phyloP scores from a whole-genome alignment of 495 filamentous ascomycete species.

The Xylaria grammica region DNA sequence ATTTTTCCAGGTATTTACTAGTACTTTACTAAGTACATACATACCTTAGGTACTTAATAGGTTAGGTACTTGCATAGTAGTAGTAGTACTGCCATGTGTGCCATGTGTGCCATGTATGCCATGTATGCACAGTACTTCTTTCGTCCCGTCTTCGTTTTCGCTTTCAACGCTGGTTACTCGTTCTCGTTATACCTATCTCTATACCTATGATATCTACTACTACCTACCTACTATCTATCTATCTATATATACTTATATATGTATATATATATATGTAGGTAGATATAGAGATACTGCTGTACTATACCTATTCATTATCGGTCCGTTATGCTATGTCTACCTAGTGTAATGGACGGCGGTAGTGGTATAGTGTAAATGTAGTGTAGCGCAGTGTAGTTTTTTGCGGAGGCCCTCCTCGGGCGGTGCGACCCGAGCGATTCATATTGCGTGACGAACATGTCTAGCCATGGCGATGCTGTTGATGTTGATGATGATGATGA shows the following conservation, averaged over 20 bases:
- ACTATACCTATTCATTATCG: background rate
- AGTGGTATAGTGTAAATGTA: no score
- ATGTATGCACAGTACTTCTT: background rate
- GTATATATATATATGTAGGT: background rate
- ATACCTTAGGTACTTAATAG: no score
- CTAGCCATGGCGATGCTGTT: background rate
- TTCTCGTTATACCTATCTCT: background rate
- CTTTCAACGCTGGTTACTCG: background rate
- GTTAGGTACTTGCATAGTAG: no score
- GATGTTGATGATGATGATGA: background rate
- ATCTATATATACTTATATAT: background rate
- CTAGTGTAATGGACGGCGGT: no score
- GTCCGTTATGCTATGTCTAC: no score
- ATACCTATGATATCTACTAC: background rate
- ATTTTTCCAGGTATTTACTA: no score
- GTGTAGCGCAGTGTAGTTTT: no score
- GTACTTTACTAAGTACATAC: no score
- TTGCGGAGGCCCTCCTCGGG: constrained; percentile 10
- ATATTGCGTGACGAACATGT: background rate
- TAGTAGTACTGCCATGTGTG: no score
- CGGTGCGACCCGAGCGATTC: constrained; percentile 17
- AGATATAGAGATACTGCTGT: no score
- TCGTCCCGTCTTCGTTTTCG: background rate
- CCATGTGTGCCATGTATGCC: no score
- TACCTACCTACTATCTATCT: no score